A percentile compares a stretch with the other conserved stretches of the same genome.
These are phyloP conservation scores for Durotheca rogersii DNA, from an alignment of 495 filamentous ascomycete genomes.

Conservation along the genomic window DNA sequence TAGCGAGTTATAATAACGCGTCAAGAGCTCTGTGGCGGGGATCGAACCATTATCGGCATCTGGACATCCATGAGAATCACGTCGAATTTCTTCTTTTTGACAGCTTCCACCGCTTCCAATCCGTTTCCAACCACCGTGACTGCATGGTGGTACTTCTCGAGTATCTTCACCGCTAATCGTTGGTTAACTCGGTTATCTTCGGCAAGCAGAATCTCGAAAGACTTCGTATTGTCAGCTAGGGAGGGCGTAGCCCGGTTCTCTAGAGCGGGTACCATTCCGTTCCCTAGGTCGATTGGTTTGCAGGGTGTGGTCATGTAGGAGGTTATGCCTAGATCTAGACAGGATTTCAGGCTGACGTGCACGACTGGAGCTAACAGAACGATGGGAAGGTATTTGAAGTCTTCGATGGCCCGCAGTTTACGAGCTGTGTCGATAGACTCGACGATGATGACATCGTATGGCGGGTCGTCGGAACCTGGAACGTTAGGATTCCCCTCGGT, in stretches of 20 bases:
- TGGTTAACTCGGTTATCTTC: constrained; percentile 99
- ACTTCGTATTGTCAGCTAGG: constrained; percentile 88
- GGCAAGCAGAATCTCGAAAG: constrained; percentile 92
- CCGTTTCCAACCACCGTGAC: constrained; percentile 97
- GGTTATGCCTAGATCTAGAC: constrained; percentile 92
- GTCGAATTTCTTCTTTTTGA: constrained; percentile 89
- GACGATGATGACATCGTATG: constrained; percentile 95
- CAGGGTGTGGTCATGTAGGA: constrained; percentile 99
- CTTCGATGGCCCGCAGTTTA: constrained; percentile 79
- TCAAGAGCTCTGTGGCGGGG: background rate
- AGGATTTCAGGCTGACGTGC: constrained; percentile 89
- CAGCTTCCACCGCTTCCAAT: constrained; percentile 82
- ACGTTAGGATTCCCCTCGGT: constrained; percentile 58
- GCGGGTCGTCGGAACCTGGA: constrained; percentile 59
- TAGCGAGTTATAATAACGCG: constrained; percentile 25
- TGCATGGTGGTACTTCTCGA: constrained; percentile 96
- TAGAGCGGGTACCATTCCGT: constrained; percentile 96
- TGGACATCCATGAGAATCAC: constrained; percentile 99
- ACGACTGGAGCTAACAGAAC: constrained; percentile 90
- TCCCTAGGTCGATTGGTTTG: constrained; percentile 90
- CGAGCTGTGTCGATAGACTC: constrained; percentile 90
- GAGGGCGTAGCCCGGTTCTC: constrained; percentile 92
- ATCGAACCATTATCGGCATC: constrained; percentile 90
- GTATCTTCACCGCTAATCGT: constrained; percentile 90
- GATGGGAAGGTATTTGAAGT: constrained; percentile 97